Conservation (phyloP, 2,329 filamentous ascomycete genomes). For the Coniochaeta prunicola region DNA sequence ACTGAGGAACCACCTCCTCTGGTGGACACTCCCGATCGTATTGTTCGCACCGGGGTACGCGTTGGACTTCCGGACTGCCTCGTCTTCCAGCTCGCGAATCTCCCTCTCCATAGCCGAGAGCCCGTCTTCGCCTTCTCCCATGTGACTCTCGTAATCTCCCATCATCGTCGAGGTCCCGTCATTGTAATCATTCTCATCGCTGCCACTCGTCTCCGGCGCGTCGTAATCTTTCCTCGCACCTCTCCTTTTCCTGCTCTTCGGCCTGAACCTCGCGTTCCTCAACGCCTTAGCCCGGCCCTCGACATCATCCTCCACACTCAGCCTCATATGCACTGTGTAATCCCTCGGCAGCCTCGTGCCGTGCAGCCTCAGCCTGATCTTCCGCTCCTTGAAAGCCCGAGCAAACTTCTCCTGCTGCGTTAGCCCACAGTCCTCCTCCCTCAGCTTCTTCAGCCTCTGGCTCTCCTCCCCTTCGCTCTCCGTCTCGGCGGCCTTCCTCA, state of each 20-base stretch:
- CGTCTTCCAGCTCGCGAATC: constrained; percentile 39
- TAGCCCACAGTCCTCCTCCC: background rate
- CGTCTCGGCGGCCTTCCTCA: constrained; percentile 19
- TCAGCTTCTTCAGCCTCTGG: background rate
- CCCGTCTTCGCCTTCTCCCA: constrained; percentile 1
- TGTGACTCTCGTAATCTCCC: background rate
- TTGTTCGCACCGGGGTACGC: constrained; percentile 61
- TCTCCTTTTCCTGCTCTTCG: background rate
- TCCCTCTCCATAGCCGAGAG: constrained; percentile 31
- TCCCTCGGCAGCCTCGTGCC: constrained; percentile 43
- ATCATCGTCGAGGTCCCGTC: background rate
- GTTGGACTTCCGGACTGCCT: constrained; percentile 50
- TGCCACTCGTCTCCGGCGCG: constrained; percentile 16
- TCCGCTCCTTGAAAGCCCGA: constrained; percentile 43
- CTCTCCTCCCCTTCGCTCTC: constrained; percentile 12
- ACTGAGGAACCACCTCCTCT: constrained; percentile 59
- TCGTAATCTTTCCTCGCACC: background rate
- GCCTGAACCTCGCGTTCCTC: background rate
- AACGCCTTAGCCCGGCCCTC: constrained; percentile 6
- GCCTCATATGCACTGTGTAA: constrained; percentile 25
- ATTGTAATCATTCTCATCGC: constrained; percentile 9
- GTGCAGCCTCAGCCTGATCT: constrained; percentile 48
- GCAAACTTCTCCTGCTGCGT: constrained; percentile 41
- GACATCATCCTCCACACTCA: constrained; percentile 6
- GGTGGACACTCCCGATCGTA: constrained; percentile 58